Percentiles rank a stretch among this genome's conserved stretches.
phyloP scores from a whole-genome alignment of 2,329 filamentous ascomycete genomes.

The Leptographium galeiforme region DNA sequence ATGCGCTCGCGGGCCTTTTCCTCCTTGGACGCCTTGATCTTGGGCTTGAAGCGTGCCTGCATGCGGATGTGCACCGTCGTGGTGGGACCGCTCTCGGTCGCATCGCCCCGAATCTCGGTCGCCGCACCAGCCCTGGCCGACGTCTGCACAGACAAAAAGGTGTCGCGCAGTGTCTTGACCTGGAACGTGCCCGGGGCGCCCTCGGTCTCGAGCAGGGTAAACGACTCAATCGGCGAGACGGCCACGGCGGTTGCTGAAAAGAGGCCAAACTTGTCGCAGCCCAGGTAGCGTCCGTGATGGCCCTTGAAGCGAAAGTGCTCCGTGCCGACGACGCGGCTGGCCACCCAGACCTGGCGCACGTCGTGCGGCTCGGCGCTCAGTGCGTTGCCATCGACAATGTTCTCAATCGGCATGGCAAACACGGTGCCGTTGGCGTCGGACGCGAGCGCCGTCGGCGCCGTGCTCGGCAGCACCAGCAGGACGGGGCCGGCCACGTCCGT shows the following conservation, averaged over 20 bases:
- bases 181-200: constrained; percentile 60
- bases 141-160: constrained; percentile 50
- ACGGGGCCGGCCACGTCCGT: constrained; percentile 71
- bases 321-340: constrained; percentile 68
- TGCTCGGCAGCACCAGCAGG: constrained; percentile 68
- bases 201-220: constrained; percentile 49
- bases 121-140: constrained; percentile 32
- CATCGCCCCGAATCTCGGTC: constrained; percentile 65
- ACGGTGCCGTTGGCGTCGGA: constrained; percentile 80
- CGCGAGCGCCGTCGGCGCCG: constrained; percentile 60
- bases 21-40: constrained; percentile 64
- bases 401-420: constrained; percentile 70
- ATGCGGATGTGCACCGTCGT: constrained; percentile 74
- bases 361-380: constrained; percentile 88
- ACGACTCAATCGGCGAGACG: constrained; percentile 72
- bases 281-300: constrained; percentile 77
- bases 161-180: constrained; percentile 59
- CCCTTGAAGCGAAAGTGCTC: constrained; percentile 79
- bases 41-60: constrained; percentile 90
- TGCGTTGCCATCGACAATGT: constrained; percentile 72
- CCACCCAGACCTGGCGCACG: constrained; percentile 90
- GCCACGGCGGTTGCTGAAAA: constrained; percentile 68
- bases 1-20: constrained; percentile 78
- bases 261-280: constrained; percentile 71
- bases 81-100: constrained; percentile 49